Conservation (phyloP, 768 basidiomycete species). For the Porpolomopsis calyptriformis region DNA sequence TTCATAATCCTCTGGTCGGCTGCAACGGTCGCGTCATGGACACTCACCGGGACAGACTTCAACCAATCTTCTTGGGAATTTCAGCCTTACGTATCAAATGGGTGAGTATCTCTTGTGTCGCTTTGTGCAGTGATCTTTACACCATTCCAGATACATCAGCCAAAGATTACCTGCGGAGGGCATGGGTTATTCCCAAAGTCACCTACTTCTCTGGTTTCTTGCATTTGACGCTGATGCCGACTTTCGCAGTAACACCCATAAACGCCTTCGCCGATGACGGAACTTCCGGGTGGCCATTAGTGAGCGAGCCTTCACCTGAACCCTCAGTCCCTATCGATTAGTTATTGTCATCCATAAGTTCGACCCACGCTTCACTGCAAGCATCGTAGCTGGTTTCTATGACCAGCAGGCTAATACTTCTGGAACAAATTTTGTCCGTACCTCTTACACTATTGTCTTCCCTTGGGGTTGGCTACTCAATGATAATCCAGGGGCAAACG, state of each 20-base stretch:
- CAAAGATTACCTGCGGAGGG: background rate
- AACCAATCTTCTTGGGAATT: background rate
- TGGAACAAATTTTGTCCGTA: background rate
- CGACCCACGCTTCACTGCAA: background rate
- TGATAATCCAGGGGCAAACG: background rate
- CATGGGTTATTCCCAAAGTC: background rate
- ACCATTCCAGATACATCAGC: background rate
- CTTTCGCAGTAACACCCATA: background rate
- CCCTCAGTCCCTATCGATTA: background rate
- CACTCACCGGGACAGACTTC: background rate
- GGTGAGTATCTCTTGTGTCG: no score
- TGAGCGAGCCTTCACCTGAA: background rate
- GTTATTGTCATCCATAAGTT: background rate
- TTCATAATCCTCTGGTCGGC: no score
- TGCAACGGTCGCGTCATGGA: background rate
- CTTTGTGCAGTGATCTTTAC: background rate
- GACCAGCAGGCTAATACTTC: background rate
- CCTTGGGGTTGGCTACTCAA: background rate
- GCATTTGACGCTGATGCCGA: background rate
- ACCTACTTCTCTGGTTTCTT: background rate
- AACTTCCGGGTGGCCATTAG: background rate
- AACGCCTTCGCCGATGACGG: background rate
- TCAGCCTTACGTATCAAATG: background rate
- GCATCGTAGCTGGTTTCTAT: background rate
- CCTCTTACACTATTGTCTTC: background rate